Conservation (phyloP, 1,284 basidiomycete species). For the Pseudozyma sp. region DNA sequence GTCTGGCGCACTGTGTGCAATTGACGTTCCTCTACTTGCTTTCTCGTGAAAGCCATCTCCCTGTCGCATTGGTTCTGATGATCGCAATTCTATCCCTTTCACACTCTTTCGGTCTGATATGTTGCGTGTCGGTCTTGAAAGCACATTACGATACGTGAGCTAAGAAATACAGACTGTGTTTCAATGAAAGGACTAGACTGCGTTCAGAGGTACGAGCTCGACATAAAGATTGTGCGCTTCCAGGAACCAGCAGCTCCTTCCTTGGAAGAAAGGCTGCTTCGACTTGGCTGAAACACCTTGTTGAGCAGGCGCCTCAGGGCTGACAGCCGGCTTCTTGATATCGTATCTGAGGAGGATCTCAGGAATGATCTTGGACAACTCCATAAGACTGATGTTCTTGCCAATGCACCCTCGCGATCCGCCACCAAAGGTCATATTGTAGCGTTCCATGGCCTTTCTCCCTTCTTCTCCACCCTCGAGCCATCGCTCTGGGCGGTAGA, state of each 20-base stretch:
- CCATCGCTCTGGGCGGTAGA: slow-evolving; percentile 64
- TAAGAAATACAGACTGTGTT: not conserved
- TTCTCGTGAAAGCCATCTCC: too few relatives aligned
- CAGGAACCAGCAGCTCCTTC: slow-evolving; percentile 45
- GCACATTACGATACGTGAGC: not conserved
- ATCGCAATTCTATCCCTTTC: too few relatives aligned
- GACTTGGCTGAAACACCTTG: not conserved
- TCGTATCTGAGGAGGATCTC: slow-evolving; percentile 55
- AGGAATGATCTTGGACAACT: slow-evolving; percentile 60
- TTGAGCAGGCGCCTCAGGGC: not conserved
- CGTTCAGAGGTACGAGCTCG: slow-evolving; percentile 31
- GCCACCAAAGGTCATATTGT: slow-evolving; percentile 55
- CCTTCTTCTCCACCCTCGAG: slow-evolving; percentile 51
- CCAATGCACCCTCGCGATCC: slow-evolving; percentile 61
- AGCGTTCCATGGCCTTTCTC: slow-evolving; percentile 42
- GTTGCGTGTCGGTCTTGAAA: not conserved
- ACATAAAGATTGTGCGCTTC: slow-evolving; percentile 49
- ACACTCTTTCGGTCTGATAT: too few relatives aligned
- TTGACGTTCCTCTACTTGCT: too few relatives aligned
- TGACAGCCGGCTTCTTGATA: slow-evolving; percentile 33
- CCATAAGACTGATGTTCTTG: slow-evolving; percentile 64
- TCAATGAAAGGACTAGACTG: not conserved
- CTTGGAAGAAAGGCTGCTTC: slow-evolving; percentile 31
- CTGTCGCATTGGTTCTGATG: too few relatives aligned
- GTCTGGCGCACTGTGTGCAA: too few relatives aligned